Base-by-base conservation (phyloP, 2,329 filamentous ascomycete species). In the Teratosphaeria epicoccoides region DNA sequence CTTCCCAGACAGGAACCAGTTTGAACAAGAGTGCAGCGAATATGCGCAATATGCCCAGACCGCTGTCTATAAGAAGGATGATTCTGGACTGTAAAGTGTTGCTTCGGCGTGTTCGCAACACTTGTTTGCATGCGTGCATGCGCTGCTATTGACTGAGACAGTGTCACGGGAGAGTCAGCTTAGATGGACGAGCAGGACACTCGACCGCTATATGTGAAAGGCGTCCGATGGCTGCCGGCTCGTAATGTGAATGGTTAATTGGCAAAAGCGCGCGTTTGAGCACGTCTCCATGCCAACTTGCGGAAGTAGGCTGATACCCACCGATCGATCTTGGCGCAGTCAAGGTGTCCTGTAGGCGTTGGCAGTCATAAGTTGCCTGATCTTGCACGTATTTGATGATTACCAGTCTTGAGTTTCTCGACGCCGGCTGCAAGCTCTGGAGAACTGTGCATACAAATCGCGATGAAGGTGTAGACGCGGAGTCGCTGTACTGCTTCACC, bases 381-480 rank as follows among this genome's bases (percentile, higher is more conserved):
- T n/a, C n/a, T n/a, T n/a, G n/a, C n/a, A n/a, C n/a, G n/a, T n/a
- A n/a, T n/a, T n/a, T n/a, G n/a, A n/a, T n/a, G n/a, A 60, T 86
- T 78, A 47, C 84, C 84, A 24, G 73, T 70, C 57, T 76, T 73
- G 49, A 84, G 70, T 52, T 68, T 67, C 11, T 71, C 66, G 37
- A 87, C 66, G n/a, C n/a, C n/a, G n/a, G n/a, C n/a, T n/a, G n/a
- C n/a, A n/a, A n/a, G n/a, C n/a, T n/a, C n/a, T n/a, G n/a, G n/a
- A n/a, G 60, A 87, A 87, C 52, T 77, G 71, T 14, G 84, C 80
- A 53, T 79, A 74, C 12, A 80, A 69, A 14, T 70, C 68, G 37
- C 74, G 71, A 52, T 80, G 77, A 0, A 80, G 76, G 12, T 76
- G 63, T n/a, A 80, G 71, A 14, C 78, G 68, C 1, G 75, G 78